Percentiles rank a stretch among this genome's conserved stretches.
Evolutionary conservation across 225 moss, liverwort and hornwort genomes (phyloP).

Genomic region (Physcomitrium patens): DNA sequence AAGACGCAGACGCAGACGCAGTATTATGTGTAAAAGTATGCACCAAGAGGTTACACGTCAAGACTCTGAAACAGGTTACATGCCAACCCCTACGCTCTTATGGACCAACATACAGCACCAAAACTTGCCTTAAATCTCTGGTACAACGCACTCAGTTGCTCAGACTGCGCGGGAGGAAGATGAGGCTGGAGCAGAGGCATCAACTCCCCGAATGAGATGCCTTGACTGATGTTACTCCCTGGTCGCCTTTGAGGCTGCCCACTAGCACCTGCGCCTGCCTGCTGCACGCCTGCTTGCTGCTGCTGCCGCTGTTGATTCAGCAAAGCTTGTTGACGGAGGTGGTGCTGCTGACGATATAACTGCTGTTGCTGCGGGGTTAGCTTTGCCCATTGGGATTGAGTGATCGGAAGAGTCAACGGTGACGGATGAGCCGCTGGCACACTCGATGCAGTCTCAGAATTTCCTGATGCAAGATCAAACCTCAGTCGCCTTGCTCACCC

Average conservation of each 20-base stretch:
- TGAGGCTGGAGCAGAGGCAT: slow-evolving; percentile 98
- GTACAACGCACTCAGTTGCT: slow-evolving; percentile 70
- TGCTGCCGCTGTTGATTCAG: slow-evolving; percentile 25
- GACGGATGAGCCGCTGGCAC: slow-evolving; percentile 31
- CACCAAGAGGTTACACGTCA: background rate
- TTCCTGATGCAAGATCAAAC: slow-evolving; percentile 34
- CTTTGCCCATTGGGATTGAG: slow-evolving; percentile 51
- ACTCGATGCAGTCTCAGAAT: slow-evolving; percentile 38
- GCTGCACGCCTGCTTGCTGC: slow-evolving; percentile 38
- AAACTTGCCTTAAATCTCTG: slow-evolving; percentile 80
- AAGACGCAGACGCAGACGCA: no score
- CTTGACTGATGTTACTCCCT: slow-evolving; percentile 60
- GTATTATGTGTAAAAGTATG: background rate
- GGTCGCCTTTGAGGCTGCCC: slow-evolving; percentile 53
- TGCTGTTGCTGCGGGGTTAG: slow-evolving; percentile 56
- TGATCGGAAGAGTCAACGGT: slow-evolving; percentile 25
- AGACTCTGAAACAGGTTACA: background rate
- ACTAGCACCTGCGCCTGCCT: slow-evolving; percentile 28
- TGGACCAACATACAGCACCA: background rate
- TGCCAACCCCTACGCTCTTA: background rate
- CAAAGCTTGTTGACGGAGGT: slow-evolving; percentile 31
- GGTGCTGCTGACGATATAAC: slow-evolving; percentile 43
- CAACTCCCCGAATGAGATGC: slow-evolving; percentile 92
- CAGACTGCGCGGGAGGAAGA: slow-evolving; percentile 81
- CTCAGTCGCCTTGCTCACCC: background rate